A percentile compares a stretch with the other conserved stretches of the same genome.
Conservation (phyloP, 2,329 filamentous ascomycete species). For the Cordyceps sp. region DNA sequence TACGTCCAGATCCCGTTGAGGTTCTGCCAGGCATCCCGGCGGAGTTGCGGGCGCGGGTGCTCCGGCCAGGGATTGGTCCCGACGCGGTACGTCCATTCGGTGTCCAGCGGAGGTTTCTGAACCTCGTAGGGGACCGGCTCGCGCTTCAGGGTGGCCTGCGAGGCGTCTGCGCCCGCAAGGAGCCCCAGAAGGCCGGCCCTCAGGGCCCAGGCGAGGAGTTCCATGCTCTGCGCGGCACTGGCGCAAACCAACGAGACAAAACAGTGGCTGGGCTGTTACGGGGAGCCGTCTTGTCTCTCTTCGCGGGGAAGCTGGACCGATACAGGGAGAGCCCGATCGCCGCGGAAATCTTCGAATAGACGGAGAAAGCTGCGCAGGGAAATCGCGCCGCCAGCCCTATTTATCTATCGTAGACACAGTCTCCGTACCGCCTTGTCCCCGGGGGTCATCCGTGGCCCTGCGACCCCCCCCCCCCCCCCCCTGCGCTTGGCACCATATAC, state of each 20-base stretch:
- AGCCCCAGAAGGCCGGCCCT: background rate
- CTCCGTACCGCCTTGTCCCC: too few species aligned
- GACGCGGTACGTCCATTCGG: slow-evolving; percentile 33
- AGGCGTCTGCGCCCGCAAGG: too few species aligned
- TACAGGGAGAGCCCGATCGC: too few species aligned
- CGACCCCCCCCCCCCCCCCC: too few species aligned
- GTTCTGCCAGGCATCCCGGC: slow-evolving; percentile 34
- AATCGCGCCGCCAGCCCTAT: too few species aligned
- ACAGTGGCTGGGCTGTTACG: too few species aligned
- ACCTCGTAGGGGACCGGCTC: slow-evolving; percentile 15
- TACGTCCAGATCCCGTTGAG: slow-evolving; percentile 44
- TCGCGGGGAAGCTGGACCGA: too few species aligned
- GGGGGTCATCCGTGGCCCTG: too few species aligned
- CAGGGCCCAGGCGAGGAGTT: background rate
- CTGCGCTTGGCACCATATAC: background rate
- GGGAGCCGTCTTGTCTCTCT: too few species aligned
- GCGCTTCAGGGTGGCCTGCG: background rate
- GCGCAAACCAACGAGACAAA: background rate
- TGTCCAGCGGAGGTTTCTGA: slow-evolving; percentile 25
- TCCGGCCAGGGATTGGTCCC: slow-evolving; percentile 39
- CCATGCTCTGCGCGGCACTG: background rate
- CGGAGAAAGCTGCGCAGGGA: too few species aligned
- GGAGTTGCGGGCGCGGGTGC: slow-evolving; percentile 38
- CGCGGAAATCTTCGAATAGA: too few species aligned
- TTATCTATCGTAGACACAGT: too few species aligned